phyloP scores from a whole-genome alignment of 1,284 basidiomycete genomes.

The Malassezia caprae region DNA sequence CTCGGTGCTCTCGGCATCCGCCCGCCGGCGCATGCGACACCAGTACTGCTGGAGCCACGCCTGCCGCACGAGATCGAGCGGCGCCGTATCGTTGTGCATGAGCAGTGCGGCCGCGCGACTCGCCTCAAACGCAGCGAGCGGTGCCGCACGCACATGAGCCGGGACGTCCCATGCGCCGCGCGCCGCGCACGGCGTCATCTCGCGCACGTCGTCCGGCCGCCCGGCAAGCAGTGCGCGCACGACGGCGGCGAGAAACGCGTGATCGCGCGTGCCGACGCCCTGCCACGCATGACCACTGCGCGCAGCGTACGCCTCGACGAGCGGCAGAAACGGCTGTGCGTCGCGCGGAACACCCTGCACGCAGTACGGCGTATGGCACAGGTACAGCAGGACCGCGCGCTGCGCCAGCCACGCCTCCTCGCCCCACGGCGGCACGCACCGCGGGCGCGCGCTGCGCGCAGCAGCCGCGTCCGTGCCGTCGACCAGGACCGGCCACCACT shows the following conservation, averaged over 20 bases:
- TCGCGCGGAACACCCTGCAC: neutral
- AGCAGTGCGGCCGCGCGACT: neutral
- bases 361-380: slow-evolving; percentile 13
- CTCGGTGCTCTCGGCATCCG: neutral
- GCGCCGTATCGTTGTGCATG: neutral
- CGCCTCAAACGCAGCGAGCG: neutral
- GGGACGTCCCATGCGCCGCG: neutral
- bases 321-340: slow-evolving; percentile 9
- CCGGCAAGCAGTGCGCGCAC: neutral
- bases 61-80: neutral
- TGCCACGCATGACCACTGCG: neutral
- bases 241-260: neutral
- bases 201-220: neutral
- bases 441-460: neutral
- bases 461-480: slow-evolving; percentile 1
- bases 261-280: neutral
- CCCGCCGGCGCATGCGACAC: neutral
- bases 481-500: neutral
- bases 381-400: slow-evolving; percentile 6
- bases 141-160: neutral
- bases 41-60: neutral
- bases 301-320: neutral
- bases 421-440: neutral
- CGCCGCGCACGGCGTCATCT: neutral
- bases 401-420: slow-evolving; percentile 6